Evolutionary conservation across 192 early-diverging fungal genomes (phyloP).

Genomic region (Umbelopsis vinacea): DNA sequence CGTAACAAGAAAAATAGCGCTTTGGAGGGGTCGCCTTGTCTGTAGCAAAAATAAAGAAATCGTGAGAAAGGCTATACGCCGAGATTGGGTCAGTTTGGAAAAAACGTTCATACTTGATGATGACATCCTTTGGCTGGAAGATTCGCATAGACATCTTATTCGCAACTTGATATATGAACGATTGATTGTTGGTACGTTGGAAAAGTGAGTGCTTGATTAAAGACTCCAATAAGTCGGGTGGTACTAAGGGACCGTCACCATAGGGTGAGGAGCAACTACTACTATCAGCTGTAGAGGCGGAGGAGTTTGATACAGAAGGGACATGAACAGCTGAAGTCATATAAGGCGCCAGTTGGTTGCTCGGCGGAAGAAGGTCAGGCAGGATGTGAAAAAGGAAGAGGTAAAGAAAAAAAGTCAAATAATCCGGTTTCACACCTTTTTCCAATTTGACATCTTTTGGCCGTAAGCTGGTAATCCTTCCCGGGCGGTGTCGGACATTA

Average conservation of each 20-base stretch:
- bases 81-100: not conserved
- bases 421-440: not conserved
- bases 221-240: conserved; percentile 29
- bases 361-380: not conserved
- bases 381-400: not conserved
- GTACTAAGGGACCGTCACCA: conserved; percentile 24
- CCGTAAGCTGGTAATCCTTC: not conserved
- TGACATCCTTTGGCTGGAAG: conserved; percentile 31
- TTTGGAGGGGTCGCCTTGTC: conserved; percentile 48
- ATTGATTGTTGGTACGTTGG: conserved; percentile 36
- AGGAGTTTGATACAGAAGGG: conserved; percentile 3
- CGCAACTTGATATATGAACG: conserved; percentile 38
- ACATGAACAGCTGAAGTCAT: conserved; percentile 17
- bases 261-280: conserved; percentile 4
- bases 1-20: conserved; percentile 60
- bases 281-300: conserved; percentile 6
- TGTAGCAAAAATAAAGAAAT: not conserved
- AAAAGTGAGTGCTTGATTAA: conserved; percentile 41
- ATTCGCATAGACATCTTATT: conserved; percentile 35
- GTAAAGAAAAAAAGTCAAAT: not conserved
- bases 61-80: not conserved
- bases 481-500: not conserved
- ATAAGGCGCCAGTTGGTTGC: not conserved
- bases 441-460: not conserved
- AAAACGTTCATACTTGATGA: conserved; percentile 21